Base-by-base conservation (phyloP, 2,329 filamentous ascomycete genomes). In the Hymenoscyphus scutula region DNA sequence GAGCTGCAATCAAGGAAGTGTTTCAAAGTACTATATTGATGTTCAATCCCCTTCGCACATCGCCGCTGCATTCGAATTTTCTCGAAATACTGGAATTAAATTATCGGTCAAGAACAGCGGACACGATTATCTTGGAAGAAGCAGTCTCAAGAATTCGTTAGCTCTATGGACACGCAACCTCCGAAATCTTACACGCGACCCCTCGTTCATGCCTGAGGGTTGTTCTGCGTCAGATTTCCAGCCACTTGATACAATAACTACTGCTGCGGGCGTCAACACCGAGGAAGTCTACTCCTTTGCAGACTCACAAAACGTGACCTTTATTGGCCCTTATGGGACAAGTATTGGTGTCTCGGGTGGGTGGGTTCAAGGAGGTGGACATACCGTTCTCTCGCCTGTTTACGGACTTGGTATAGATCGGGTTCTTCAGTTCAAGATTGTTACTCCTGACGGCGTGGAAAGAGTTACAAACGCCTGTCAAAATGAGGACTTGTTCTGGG, bases 281-380 rank as follows among this genome's bases (percentile, higher is more conserved):
- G 67, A 68, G 53, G 68, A 68, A 23, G 64, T 64, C 7, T 67
- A 72, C 23, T 61, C 64, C 23, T 73, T 73, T 60, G 70, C 72
- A 4, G 56, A 71, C 5, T 62, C 64, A 10, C 59, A 66, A 13
- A 73, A 70, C 23, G 68, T 72, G 5, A 72, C 70, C n/a, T 66
- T 70, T 29, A 62, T 72, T 27, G 60, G 64, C 5, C 68, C 53
- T 13, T 67, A 67, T 54, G 56, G 61, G 32, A 37, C 70, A 65
- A 81, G 79, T 1, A 82, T 87, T 11, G 84, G 83, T 27, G 75
- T 83, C 53, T 75, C 76, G 6, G 82, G 81, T 29, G 79, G 79
- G 5, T 81, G 77, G 67, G 74, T 76, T 11, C 69, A 79, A 48
- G 83, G 81, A 13, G 84, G 82, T 53, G 84, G 84, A 0, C 82